Conservation (phyloP, 2,329 filamentous ascomycete species). For the Fusarium sp. region DNA sequence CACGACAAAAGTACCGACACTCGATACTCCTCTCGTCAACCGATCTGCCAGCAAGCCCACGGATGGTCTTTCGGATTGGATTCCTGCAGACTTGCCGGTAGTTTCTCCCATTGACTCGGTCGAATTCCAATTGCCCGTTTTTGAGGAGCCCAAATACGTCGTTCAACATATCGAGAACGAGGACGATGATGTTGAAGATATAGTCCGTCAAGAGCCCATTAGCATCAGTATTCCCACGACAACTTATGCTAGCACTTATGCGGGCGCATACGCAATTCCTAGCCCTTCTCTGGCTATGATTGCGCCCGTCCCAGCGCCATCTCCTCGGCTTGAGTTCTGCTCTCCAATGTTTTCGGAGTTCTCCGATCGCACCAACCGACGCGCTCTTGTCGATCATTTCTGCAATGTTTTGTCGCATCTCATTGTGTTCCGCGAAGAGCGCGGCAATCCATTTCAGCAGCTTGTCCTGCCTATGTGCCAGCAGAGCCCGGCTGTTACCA, state of each 20-base stretch:
- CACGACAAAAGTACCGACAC: constrained; percentile 11
- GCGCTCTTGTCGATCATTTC: constrained; percentile 70
- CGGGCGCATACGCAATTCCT: constrained; percentile 27
- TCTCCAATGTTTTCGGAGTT: constrained; percentile 68
- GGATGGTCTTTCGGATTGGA: constrained; percentile 34
- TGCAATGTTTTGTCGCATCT: constrained; percentile 72
- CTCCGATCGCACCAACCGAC: constrained; percentile 63
- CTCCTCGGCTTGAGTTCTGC: constrained; percentile 61
- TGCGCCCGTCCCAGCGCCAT: constrained; percentile 39
- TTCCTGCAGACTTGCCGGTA: constrained; percentile 38
- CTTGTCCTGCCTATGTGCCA: constrained; percentile 70
- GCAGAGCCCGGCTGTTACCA: constrained; percentile 71
- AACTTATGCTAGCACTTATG: constrained; percentile 30
- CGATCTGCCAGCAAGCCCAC: constrained; percentile 21
- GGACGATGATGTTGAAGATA: constrained; percentile 47
- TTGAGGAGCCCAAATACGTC: constrained; percentile 35
- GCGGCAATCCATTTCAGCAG: constrained; percentile 71
- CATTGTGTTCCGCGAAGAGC: constrained; percentile 72
- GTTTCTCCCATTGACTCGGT: constrained; percentile 49
- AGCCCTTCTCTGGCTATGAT: constrained; percentile 45
- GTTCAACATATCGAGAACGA: constrained; percentile 32
- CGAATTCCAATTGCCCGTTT: constrained; percentile 47
- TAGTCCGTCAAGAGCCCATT: constrained; percentile 39
- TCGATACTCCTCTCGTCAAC: constrained; percentile 26
- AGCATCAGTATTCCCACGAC: constrained; percentile 33